phyloP scores from a whole-genome alignment of 1,139 yeast species.

The Geotrichum histeridarum region DNA sequence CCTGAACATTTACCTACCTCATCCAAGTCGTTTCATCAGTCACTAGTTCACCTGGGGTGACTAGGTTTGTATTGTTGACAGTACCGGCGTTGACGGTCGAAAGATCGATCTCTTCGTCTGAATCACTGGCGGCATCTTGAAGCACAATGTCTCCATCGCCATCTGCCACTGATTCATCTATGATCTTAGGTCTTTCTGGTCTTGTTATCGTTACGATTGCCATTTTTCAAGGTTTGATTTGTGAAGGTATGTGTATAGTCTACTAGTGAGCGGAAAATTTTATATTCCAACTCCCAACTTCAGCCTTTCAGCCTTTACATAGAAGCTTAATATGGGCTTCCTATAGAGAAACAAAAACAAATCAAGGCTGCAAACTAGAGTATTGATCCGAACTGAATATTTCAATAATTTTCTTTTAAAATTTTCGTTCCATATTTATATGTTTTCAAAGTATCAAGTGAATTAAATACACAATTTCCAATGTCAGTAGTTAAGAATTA shows the following conservation, averaged over 20 bases:
- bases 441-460: too few species aligned
- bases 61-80: constrained; percentile 38
- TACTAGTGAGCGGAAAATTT: constrained; percentile 1
- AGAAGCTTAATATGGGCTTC: not conserved
- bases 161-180: constrained; percentile 2
- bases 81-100: constrained; percentile 18
- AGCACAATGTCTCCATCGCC: constrained; percentile 21
- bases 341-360: not conserved
- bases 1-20: constrained; percentile 37
- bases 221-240: constrained; percentile 17
- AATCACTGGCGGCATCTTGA: constrained; percentile 24
- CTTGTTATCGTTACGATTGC: constrained; percentile 24
- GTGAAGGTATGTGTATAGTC: not conserved
- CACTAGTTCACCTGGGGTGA: constrained; percentile 95
- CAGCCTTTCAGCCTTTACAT: not conserved
- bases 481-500: too few species aligned
- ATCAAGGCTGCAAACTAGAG: too few species aligned
- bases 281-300: constrained; percentile 1
- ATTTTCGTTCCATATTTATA: too few species aligned
- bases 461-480: too few species aligned
- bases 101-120: constrained; percentile 23
- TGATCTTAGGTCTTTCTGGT: constrained; percentile 18
- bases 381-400: too few species aligned
- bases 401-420: too few species aligned
- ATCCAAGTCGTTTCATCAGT: constrained; percentile 97